phyloP scores from a whole-genome alignment of 108 stramenopile genomes.

The Stephanodiscus minutulus region DNA sequence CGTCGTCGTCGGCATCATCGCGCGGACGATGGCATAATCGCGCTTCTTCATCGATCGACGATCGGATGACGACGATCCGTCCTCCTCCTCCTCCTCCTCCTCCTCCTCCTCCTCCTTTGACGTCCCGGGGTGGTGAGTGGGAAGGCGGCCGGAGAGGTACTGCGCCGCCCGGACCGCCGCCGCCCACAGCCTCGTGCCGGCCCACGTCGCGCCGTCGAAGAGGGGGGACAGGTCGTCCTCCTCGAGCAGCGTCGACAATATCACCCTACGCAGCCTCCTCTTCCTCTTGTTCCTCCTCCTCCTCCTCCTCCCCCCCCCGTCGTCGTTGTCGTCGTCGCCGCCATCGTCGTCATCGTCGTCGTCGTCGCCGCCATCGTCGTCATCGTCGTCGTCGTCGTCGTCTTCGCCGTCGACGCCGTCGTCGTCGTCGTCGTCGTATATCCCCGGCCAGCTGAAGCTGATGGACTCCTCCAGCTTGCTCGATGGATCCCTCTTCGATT shows the following conservation, averaged over 20 bases:
- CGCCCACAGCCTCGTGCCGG: conserved; percentile 83
- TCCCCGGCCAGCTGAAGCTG: conserved; percentile 40
- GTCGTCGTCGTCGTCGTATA: conserved; percentile 19
- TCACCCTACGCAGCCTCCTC: conserved; percentile 19
- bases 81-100: too few relatives aligned
- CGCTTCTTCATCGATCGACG: too few relatives aligned
- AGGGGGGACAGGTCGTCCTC: conserved; percentile 74
- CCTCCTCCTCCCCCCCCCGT: not conserved
- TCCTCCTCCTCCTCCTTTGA: too few relatives aligned
- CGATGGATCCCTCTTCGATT: conserved; percentile 30
- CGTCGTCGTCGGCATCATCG: not conserved
- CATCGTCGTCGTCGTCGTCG: too few relatives aligned
- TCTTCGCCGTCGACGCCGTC: not conserved
- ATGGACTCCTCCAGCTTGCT: conserved; percentile 27
- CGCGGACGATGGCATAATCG: not conserved
- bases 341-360: too few relatives aligned
- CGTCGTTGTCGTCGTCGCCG: not conserved
- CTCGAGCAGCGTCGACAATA: conserved; percentile 65
- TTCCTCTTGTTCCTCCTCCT: conserved; percentile 5
- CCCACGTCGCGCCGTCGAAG: conserved; percentile 87
- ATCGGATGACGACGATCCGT: conserved; percentile 6
- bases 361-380: not conserved
- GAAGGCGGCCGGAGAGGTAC: conserved; percentile 50
- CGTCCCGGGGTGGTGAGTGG: not conserved
- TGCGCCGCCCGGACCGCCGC: conserved; percentile 73